These are phyloP conservation scores for Crithidia bombi DNA, from an alignment of 208 protist species.

Conservation along the genomic window DNA sequence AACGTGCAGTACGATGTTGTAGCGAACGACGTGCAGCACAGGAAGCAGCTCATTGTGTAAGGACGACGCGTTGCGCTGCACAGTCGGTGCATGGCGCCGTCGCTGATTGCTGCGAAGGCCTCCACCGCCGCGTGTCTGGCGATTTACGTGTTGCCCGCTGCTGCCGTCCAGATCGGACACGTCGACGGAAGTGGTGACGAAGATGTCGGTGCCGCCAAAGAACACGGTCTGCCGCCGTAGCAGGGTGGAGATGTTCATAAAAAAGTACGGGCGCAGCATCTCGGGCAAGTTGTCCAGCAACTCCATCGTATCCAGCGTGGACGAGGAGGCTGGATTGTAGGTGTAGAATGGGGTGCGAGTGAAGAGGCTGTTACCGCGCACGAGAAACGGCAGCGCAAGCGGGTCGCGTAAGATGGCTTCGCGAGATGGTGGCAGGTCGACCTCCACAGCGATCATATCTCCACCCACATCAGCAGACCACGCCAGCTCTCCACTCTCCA, in stretches of 20 bases:
- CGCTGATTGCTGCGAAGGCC: not conserved
- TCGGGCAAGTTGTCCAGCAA: slow-evolving; percentile 19
- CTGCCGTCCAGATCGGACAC: slow-evolving; percentile 59
- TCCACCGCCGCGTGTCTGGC: not conserved
- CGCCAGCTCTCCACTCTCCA: slow-evolving; percentile 33
- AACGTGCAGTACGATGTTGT: slow-evolving; percentile 63
- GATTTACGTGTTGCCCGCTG: slow-evolving; percentile 33
- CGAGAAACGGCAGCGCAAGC: slow-evolving; percentile 68
- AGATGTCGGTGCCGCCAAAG: slow-evolving; percentile 57
- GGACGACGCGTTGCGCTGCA: not conserved
- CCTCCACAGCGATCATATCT: slow-evolving; percentile 26
- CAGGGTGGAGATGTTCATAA: slow-evolving; percentile 76
- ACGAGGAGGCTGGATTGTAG: not conserved
- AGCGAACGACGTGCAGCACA: slow-evolving; percentile 58
- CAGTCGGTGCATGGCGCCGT: too few species aligned
- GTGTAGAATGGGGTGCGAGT: slow-evolving; percentile 38
- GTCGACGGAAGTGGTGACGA: slow-evolving; percentile 58
- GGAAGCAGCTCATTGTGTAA: slow-evolving; percentile 29
- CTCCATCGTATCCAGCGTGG: not conserved
- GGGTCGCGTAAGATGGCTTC: slow-evolving; percentile 41
- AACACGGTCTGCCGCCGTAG: slow-evolving; percentile 60
- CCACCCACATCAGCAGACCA: slow-evolving; percentile 52
- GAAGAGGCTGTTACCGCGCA: slow-evolving; percentile 69
- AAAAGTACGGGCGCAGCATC: slow-evolving; percentile 48
- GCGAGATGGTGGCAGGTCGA: slow-evolving; percentile 34